These are phyloP conservation scores for Spergularia bocconei DNA, from an alignment of 148 eudicot species.

Conservation along the genomic window DNA sequence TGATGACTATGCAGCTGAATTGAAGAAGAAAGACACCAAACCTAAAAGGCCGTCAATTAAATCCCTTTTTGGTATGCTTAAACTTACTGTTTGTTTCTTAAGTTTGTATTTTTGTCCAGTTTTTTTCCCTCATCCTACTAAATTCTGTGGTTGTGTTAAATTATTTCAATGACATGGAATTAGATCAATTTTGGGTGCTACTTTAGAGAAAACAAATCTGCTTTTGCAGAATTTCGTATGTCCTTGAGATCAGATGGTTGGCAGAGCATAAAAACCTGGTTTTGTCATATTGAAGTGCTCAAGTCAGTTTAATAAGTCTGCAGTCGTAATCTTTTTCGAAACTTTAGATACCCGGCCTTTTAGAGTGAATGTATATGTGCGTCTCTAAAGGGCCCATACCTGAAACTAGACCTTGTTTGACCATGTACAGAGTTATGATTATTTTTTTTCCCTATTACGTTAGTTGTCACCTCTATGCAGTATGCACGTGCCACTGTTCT, in stretches of 20 bases:
- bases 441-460: not conserved
- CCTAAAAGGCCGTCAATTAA: constrained; percentile 89
- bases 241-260: too few species aligned
- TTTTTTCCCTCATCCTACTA: not conserved
- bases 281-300: too few species aligned
- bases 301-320: too few species aligned
- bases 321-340: too few species aligned
- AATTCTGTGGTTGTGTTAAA: not conserved
- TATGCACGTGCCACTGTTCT: too few species aligned
- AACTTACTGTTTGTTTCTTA: not conserved
- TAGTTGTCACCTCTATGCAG: too few species aligned
- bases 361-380: not conserved
- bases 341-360: not conserved
- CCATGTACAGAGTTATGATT: not conserved
- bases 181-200: too few species aligned
- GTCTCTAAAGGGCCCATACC: not conserved
- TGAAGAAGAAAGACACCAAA: constrained; percentile 83
- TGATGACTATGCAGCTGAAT: constrained; percentile 61
- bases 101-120: not conserved
- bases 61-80: constrained; percentile 80
- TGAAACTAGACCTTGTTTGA: not conserved
- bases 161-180: too few species aligned
- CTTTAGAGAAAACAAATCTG: too few species aligned
- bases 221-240: too few species aligned
- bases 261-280: too few species aligned